phyloP scores from a whole-genome alignment of 1,284 basidiomycete species.

The Malassezia arunalokei region DNA sequence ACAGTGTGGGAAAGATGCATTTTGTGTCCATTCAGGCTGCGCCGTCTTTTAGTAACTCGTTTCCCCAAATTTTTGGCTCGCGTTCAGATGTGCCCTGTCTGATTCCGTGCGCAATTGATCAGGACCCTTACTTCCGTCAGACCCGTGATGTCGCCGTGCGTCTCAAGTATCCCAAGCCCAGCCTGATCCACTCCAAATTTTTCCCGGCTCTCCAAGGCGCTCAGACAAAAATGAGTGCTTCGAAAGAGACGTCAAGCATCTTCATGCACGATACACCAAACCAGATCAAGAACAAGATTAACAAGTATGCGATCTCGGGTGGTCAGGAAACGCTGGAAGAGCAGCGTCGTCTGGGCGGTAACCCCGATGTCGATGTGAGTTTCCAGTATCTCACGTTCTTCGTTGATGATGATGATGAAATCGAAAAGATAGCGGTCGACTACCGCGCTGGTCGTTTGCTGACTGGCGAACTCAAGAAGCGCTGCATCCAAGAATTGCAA shows the following conservation, averaged over 20 bases:
- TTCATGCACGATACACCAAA: conserved; percentile 87
- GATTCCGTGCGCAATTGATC: conserved; percentile 97
- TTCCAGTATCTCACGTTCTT: conserved; percentile 98
- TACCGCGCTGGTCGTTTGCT: conserved; percentile 78
- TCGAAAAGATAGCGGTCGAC: conserved; percentile 68
- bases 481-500: conserved; percentile 73
- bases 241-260: conserved; percentile 75
- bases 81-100: conserved; percentile 74
- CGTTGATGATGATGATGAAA: conserved; percentile 80
- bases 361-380: conserved; percentile 88
- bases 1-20: conserved; percentile 96
- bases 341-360: conserved; percentile 72
- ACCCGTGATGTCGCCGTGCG: conserved; percentile 87
- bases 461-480: conserved; percentile 83
- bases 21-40: conserved; percentile 95
- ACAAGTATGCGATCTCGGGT: conserved; percentile 53
- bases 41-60: conserved; percentile 93
- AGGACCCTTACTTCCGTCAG: conserved; percentile 81
- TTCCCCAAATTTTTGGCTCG: conserved; percentile 91
- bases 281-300: conserved; percentile 97
- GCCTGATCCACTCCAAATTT: conserved; percentile 87
- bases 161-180: conserved; percentile 89
- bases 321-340: conserved; percentile 76
- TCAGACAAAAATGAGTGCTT: conserved; percentile 97
- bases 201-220: conserved; percentile 96